Conservation (phyloP, 768 basidiomycete species). For the Leucosporidium scottii region DNA sequence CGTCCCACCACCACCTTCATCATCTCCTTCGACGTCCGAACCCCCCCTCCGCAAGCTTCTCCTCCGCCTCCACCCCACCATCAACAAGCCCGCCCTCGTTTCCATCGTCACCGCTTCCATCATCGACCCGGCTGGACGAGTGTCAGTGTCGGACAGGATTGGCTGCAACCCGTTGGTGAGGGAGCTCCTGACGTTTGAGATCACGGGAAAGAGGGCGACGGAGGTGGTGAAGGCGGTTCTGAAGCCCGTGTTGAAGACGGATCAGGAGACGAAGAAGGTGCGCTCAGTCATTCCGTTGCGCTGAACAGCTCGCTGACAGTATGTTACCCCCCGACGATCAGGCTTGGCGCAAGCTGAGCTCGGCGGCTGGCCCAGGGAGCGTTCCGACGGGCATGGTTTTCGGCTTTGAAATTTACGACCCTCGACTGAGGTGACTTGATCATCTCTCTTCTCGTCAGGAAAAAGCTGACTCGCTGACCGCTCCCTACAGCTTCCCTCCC, state of each 20-base stretch:
- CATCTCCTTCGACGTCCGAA: not conserved
- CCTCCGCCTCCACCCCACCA: slow-evolving; percentile 71
- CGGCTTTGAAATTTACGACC: slow-evolving; percentile 75
- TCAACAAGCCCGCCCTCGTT: slow-evolving; percentile 31
- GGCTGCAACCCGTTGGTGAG: slow-evolving; percentile 39
- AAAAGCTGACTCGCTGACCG: not conserved
- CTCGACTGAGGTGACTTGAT: slow-evolving; percentile 65
- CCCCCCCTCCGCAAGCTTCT: slow-evolving; percentile 48
- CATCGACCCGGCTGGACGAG: too few species aligned
- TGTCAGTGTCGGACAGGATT: slow-evolving; percentile 45
- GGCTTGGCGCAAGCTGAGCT: slow-evolving; percentile 62
- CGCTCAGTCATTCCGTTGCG: too few species aligned
- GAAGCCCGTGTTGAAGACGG: slow-evolving; percentile 38
- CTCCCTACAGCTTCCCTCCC: slow-evolving; percentile 3
- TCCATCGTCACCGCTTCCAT: too few species aligned
- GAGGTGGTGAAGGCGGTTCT: slow-evolving; percentile 53
- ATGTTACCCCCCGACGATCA: slow-evolving; percentile 36
- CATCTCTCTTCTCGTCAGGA: not conserved
- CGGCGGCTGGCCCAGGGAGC: slow-evolving; percentile 59
- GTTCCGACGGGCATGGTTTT: slow-evolving; percentile 68
- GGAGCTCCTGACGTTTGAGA: slow-evolving; percentile 56
- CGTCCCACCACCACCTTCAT: not conserved
- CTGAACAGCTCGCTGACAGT: not conserved
- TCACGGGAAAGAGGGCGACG: slow-evolving; percentile 77
- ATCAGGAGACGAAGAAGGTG: slow-evolving; percentile 7